Base-by-base conservation (phyloP, 805 yeast genomes). In the Yarrowia keelungensis region DNA sequence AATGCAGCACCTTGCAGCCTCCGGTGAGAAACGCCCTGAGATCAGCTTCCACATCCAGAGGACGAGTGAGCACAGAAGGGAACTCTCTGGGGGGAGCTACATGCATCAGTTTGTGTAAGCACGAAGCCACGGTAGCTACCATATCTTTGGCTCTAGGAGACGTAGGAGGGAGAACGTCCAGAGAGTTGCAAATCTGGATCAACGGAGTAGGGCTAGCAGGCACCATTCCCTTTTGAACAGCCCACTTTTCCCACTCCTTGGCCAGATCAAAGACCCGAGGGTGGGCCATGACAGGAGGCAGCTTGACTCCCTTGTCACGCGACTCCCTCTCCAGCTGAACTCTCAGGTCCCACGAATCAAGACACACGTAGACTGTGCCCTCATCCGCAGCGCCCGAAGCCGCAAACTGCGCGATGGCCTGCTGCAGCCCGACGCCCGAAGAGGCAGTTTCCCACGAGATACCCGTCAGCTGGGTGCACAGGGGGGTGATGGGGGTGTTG, bases 291-390 rank as follows among this genome's bases (percentile, higher is more conserved):
- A 89, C 91, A 5, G 85, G 81, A 0, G 97, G 97, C 69, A 92
- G 81, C 5, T 82, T 84, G 69, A 89, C 87, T 11, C 86, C 84
- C 75, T 89, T 86, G 75, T 91, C 97, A 49, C 91, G 82, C 8
- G 97, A 91, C 76, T 92, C 97, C 59, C 96, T 83, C 12, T 90
- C 89, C 43, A 93, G 79, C 74, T 88, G 89, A 59, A 93, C 93
- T 70, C 92, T 83, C 59, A 92, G 79, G 73, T 88, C 88, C 88
- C 89, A 87, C 11, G 89, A 82, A 74, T 87, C 86, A 70, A 86
- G 81, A 0, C 92, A 83, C 61, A 92, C 87, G 72, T 92, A 85
- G 8, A 59, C 51, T 8, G 65, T 43, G 11, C 42, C 51, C 9
- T 35, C 42, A 8, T 42, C 51, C 7, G 65, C 49, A 2, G 64